Evolutionary conservation across 441 rosid species (phyloP), one percentile per base, ranked within the genome.

Genomic region (Euphorbia celastroides): DNA sequence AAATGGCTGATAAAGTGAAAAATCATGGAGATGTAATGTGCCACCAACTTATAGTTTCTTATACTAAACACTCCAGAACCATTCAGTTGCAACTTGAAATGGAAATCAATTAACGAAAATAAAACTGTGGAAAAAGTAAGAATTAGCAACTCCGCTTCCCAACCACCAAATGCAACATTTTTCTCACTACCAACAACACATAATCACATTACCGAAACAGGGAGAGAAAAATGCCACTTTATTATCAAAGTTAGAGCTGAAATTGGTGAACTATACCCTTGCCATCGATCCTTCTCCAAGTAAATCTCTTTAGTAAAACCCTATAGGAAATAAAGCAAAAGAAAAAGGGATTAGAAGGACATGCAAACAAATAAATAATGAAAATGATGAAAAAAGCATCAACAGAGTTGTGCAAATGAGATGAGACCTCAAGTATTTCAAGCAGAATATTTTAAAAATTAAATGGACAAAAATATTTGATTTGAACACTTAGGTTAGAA

Each of bases 241-340:
- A n/a, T n/a, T n/a, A n/a, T n/a, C 46, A 72, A 63, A 75, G 59
- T 60, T 26, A 68, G 57, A n/a, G n/a, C 67, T 71, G 44, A 62
- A 78, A 68, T 42, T 79, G 42, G 57, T 50, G 7, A 32, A 80
- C 62, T 81, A 74, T 88, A 95, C 99, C 99, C 98, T 32, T 88
- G 97, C 99, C 99, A 95, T 60, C 90, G 80, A 67, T 92, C 98
- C 77, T 88, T 95, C 78, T 90, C 99, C 87, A 95, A 82, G 87
- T 87, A 81, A 77, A 95, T 95, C 82, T 95, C 97, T 86, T 92
- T 92, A 9, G 99, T 95, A 75, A 95, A 95, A 73, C 98, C 97
- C 99, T 95, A 70, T 79, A 83, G 61, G 72, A n/a, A 64, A 68
- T 4, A 30, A 28, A 16, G 36, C n/a, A n/a, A n/a, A 65, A 38